Base-by-base conservation (phyloP, 371 early-diverging fungal species). In the Mortierella polycephala region DNA sequence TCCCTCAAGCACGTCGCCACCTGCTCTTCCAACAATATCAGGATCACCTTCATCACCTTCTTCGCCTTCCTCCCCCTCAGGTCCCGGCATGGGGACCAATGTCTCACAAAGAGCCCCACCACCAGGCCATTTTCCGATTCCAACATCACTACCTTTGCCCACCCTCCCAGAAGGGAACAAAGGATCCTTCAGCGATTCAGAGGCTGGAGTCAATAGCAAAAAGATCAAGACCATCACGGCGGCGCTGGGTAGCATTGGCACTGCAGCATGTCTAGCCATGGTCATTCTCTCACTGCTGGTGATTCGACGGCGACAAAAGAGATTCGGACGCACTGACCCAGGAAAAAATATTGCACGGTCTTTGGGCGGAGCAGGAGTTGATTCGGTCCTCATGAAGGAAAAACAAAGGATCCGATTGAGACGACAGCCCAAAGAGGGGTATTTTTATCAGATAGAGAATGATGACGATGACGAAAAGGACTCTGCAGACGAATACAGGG, bases 391-490 rank as follows among this genome's bases (percentile, higher is more conserved):
- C 69, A 74, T 56, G 60, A 69, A 74, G n/a, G n/a, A 49, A 7
- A 68, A 69, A 51, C n/a, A 52, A 5, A n/a, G 50, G 20, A 23
- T 60, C 21, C 39, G 56, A 57, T 13, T 68, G 41, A 49, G 30
- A 44, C 64, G 60, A 20, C 11, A 50, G 5, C 60, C 68, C 23
- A 59, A 62, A 42, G 67, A 66, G 16, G 70, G 75, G 0, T 57
- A 69, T n/a, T 75, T 75, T 56, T 64, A 65, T 41, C 37, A 67
- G 54, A 76, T 76, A 67, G 71, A 76, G 5, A 70, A 75, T 7
- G 50, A 75, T 13, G 71, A 68, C 2, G 67, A 67, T 1, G 61
- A 30, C 30, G 30, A 30, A 2, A 30, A 30, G 30, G 30, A 30
- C 4, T 30, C 30, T 30, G 30, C 4, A 4, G 30, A 30, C 30